Evolutionary conservation across 176 grass and related monocot species (phyloP).

Genomic region (Oryza nivara): DNA sequence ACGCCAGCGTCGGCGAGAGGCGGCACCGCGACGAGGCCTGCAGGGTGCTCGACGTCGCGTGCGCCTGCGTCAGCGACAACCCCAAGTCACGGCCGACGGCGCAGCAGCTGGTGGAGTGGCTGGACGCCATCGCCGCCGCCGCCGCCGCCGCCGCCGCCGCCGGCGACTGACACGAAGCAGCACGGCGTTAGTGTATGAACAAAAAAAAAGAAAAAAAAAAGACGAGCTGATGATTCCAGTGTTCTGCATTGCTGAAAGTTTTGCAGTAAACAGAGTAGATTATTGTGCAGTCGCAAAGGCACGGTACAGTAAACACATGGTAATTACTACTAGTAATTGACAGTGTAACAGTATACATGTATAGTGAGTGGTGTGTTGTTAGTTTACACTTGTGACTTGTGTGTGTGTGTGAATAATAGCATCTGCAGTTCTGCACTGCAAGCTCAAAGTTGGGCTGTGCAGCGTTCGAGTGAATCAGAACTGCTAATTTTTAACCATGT

Average conservation of each 20-base stretch:
- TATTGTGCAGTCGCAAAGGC: not conserved
- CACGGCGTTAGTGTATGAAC: not conserved
- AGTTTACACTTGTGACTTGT: not conserved
- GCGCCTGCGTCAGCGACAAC: slow-evolving; percentile 40
- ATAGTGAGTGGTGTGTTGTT: not conserved
- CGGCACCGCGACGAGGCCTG: slow-evolving; percentile 30
- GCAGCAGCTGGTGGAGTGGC: slow-evolving; percentile 38
- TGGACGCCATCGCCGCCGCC: slow-evolving; percentile 41
- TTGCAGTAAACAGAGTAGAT: not conserved
- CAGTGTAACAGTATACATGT: slow-evolving; percentile 5
- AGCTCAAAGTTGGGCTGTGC: not conserved
- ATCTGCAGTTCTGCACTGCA: not conserved
- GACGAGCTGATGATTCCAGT: not conserved
- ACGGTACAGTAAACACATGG: not conserved
- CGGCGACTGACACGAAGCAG: not conserved
- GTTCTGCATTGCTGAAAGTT: slow-evolving; percentile 13
- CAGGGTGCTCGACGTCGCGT: slow-evolving; percentile 48
- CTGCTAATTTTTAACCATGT: not conserved
- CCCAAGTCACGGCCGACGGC: slow-evolving; percentile 51
- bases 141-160: not conserved
- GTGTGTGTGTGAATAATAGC: not conserved
- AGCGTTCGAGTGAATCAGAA: not conserved
- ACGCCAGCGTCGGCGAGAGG: not conserved
- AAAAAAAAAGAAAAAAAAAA: not conserved
- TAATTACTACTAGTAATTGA: not conserved